phyloP scores from a whole-genome alignment of 495 filamentous ascomycete species.

The Penicillium taxi region DNA sequence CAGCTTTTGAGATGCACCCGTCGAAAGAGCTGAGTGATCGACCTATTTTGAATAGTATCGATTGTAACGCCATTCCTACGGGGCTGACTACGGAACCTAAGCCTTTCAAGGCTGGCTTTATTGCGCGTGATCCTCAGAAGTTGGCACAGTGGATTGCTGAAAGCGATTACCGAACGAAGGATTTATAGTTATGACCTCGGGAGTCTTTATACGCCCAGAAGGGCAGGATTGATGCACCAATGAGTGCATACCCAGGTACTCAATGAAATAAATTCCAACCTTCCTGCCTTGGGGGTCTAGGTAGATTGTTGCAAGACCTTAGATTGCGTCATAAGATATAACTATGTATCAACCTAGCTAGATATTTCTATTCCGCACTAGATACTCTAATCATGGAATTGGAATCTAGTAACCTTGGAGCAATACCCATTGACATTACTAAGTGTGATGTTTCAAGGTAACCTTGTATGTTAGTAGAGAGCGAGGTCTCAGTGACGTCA shows the following conservation, averaged over 20 bases:
- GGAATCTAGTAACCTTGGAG: too few relatives aligned
- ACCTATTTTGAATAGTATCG: slow-evolving; percentile 52
- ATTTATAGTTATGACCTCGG: slow-evolving; percentile 26
- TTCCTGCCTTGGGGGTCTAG: background rate
- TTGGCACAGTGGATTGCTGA: slow-evolving; percentile 46
- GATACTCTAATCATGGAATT: too few relatives aligned
- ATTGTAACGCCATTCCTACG: slow-evolving; percentile 56
- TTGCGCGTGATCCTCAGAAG: slow-evolving; percentile 34
- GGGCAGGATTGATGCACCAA: background rate
- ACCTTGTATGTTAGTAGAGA: too few relatives aligned
- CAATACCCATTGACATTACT: too few relatives aligned
- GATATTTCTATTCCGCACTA: too few relatives aligned
- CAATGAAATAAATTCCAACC: background rate
- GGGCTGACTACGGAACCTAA: slow-evolving; percentile 64
- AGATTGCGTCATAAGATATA: too few relatives aligned
- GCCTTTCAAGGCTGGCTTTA: slow-evolving; percentile 55
- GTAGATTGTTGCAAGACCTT: too few relatives aligned
- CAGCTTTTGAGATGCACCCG: slow-evolving; percentile 51
- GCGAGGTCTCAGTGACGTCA: too few relatives aligned
- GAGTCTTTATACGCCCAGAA: background rate
- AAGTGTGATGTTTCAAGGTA: too few relatives aligned
- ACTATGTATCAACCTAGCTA: too few relatives aligned
- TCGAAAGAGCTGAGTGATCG: slow-evolving; percentile 32
- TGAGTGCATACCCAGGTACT: too few relatives aligned
- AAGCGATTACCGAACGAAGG: slow-evolving; percentile 51